phyloP scores from a whole-genome alignment of 306 rosid genomes.

The Cicer cuneatum region DNA sequence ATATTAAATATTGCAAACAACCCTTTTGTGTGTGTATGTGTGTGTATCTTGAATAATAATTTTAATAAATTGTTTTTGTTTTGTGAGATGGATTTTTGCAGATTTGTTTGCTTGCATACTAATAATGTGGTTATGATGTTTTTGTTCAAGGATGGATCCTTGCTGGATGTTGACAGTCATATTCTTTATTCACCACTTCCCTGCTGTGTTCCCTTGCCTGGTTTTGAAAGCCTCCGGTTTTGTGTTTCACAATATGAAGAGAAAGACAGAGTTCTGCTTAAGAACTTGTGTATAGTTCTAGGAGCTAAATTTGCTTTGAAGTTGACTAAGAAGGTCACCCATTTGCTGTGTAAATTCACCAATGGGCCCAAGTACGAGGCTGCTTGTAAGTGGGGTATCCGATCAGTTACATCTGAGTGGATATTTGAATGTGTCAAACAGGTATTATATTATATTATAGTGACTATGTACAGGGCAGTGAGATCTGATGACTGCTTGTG shows the following conservation, averaged over 20 bases:
- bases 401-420: conserved; percentile 75
- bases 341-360: conserved; percentile 82
- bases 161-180: conserved; percentile 78
- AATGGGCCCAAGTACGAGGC: conserved; percentile 85
- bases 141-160: conserved; percentile 71
- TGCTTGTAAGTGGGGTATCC: conserved; percentile 86
- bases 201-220: conserved; percentile 80
- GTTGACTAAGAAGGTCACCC: conserved; percentile 83
- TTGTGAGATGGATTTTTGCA: conserved; percentile 36
- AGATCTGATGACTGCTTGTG: conserved; percentile 35
- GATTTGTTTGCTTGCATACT: conserved; percentile 34
- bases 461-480: conserved; percentile 18
- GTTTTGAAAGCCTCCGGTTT: conserved; percentile 77
- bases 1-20: conserved; percentile 1
- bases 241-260: conserved; percentile 95
- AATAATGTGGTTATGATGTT: conserved; percentile 37
- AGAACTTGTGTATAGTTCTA: conserved; percentile 85
- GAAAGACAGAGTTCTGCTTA: conserved; percentile 72
- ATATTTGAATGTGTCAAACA: conserved; percentile 89
- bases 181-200: conserved; percentile 95
- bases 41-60: not conserved
- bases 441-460: conserved; percentile 56
- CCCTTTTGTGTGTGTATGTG: not conserved
- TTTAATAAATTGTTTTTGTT: conserved; percentile 24
- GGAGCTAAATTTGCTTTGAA: conserved; percentile 84